phyloP scores from a whole-genome alignment of 2,329 filamentous ascomycete species.

The Aspergillus melleus region DNA sequence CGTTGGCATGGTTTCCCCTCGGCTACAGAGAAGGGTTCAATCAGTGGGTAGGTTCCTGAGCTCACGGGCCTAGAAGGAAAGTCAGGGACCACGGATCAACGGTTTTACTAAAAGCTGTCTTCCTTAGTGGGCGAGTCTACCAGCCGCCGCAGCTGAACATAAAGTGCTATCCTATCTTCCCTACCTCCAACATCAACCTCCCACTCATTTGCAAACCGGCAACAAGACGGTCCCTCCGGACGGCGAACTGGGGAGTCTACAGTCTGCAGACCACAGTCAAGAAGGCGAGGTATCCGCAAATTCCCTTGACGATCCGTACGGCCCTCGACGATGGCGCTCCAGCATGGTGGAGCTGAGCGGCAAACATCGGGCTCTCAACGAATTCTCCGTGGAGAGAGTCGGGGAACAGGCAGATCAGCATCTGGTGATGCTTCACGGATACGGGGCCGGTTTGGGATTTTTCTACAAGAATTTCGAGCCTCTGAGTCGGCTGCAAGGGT shows the following conservation, averaged over 20 bases:
- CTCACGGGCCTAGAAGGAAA: neutral
- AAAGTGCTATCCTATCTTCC: slow-evolving; percentile 84
- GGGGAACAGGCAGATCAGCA: slow-evolving; percentile 80
- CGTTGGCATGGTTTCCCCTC: slow-evolving; percentile 69
- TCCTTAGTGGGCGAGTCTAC: slow-evolving; percentile 77
- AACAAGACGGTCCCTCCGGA: slow-evolving; percentile 31
- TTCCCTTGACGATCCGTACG: slow-evolving; percentile 70
- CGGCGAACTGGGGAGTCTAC: slow-evolving; percentile 32
- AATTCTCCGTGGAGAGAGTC: slow-evolving; percentile 84
- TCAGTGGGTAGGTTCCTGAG: slow-evolving; percentile 71
- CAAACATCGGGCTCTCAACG: slow-evolving; percentile 84
- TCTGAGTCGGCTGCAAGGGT: slow-evolving; percentile 73
- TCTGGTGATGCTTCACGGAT: slow-evolving; percentile 93
- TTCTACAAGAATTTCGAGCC: slow-evolving; percentile 98
- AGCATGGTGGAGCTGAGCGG: slow-evolving; percentile 81
- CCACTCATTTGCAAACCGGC: slow-evolving; percentile 65
- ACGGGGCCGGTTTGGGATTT: slow-evolving; percentile 92
- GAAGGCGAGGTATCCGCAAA: slow-evolving; percentile 48
- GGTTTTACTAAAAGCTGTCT: neutral
- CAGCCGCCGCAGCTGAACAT: slow-evolving; percentile 81
- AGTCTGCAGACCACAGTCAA: slow-evolving; percentile 38
- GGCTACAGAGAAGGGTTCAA: slow-evolving; percentile 88
- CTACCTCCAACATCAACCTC: slow-evolving; percentile 68
- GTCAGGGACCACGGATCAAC: neutral
- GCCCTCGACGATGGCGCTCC: slow-evolving; percentile 81